A percentile compares a stretch with the other conserved stretches of the same genome.
Evolutionary conservation across 306 rosid species (phyloP).

Genomic region (Lagenaria siceraria): DNA sequence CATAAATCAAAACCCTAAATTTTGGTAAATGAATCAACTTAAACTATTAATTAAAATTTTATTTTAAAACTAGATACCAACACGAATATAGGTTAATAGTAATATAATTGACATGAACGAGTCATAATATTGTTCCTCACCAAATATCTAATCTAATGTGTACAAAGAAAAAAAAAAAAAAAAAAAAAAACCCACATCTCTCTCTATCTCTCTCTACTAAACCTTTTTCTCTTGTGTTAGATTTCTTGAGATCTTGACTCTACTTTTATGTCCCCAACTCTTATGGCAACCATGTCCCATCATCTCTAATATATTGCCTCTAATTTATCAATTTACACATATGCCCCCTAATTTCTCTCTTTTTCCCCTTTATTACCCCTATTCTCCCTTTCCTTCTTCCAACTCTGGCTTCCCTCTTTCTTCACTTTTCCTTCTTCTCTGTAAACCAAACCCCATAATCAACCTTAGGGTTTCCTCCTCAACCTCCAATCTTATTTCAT

Average conservation of each 20-base stretch:
- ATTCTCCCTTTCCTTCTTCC: neutral
- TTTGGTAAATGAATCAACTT: no score
- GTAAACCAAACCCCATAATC: neutral
- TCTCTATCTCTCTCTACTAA: neutral
- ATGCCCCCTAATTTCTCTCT: neutral
- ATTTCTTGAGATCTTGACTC: neutral
- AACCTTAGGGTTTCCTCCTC: neutral
- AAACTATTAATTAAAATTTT: no score
- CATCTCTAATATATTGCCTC: neutral
- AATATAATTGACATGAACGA: no score
- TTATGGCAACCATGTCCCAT: constrained; percentile 30
- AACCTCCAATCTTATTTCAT: neutral
- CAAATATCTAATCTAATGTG: no score
- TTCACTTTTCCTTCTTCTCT: neutral
- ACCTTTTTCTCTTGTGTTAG: neutral
- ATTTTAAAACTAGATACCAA: no score
- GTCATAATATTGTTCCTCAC: no score
- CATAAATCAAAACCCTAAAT: no score
- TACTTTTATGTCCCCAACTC: constrained; percentile 26
- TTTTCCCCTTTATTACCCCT: neutral
- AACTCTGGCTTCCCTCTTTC: neutral
- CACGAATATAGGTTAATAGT: no score
- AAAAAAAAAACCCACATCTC: no score
- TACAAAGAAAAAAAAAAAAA: no score
- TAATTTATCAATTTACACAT: neutral